Evolutionary conservation across 2,329 filamentous ascomycete genomes (phyloP).

Genomic region (Ophiocordyceps sinensis): DNA sequence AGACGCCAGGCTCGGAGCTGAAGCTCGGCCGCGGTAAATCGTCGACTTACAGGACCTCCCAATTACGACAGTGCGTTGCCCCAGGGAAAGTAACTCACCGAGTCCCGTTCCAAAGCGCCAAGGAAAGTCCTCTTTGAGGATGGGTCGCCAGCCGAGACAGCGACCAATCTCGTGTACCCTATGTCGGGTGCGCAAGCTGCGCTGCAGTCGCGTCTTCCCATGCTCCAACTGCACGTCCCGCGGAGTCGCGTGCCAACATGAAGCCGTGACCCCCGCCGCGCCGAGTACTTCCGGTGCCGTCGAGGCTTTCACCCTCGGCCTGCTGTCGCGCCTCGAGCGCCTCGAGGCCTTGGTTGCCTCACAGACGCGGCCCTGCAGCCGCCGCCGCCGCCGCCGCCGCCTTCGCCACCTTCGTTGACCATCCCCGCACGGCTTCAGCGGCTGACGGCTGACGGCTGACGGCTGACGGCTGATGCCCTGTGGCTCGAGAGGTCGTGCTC

Average conservation of each 20-base stretch:
- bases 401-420: slow-evolving; percentile 4
- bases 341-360: slow-evolving; percentile 8
- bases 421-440: slow-evolving; percentile 17
- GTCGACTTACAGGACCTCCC: no score
- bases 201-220: slow-evolving; percentile 21
- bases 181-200: slow-evolving; percentile 19
- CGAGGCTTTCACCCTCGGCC: slow-evolving; percentile 7
- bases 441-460: slow-evolving; percentile 19
- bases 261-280: slow-evolving; percentile 1
- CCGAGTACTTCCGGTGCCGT: not conserved
- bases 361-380: slow-evolving; percentile 4
- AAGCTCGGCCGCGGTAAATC: not conserved
- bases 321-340: slow-evolving; percentile 10
- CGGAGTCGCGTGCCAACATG: slow-evolving; percentile 16
- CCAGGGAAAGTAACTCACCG: no score
- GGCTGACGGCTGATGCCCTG: slow-evolving; percentile 18
- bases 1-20: not conserved
- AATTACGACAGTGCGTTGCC: no score
- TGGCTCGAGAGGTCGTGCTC: slow-evolving; percentile 17
- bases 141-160: slow-evolving; percentile 19
- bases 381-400: slow-evolving; percentile 3
- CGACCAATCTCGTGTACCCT: slow-evolving; percentile 20
- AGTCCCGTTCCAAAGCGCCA: no score
- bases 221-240: slow-evolving; percentile 21
- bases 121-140: slow-evolving; percentile 1